Percentiles rank a stretch among this genome's conserved stretches.
Conservation (phyloP, 495 filamentous ascomycete species). For the Hypoxylon trugodes region DNA sequence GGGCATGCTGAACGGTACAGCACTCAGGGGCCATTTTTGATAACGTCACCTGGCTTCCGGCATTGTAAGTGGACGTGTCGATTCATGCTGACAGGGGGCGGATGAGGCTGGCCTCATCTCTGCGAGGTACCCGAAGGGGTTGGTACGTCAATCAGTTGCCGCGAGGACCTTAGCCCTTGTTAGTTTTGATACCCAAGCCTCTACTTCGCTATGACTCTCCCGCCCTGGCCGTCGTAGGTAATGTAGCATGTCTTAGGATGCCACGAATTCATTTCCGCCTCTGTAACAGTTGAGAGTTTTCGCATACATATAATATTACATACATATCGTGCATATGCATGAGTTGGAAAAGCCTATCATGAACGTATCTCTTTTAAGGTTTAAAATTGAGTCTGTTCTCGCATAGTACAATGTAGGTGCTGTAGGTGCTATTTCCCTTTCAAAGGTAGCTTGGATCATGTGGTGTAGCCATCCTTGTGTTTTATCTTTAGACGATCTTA, state of each 20-base stretch:
- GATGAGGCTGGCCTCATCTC: slow-evolving; percentile 36
- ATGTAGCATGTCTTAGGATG: slow-evolving; percentile 12
- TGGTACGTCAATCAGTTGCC: slow-evolving; percentile 32
- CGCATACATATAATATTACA: neutral
- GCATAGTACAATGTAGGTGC: too few species aligned
- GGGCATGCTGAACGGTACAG: neutral
- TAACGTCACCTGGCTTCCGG: slow-evolving; percentile 16
- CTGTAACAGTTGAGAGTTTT: neutral
- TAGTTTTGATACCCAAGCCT: slow-evolving; percentile 38
- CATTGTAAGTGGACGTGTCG: slow-evolving; percentile 22
- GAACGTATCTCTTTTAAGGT: too few species aligned
- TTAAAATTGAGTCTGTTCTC: neutral
- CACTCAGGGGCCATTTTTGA: neutral
- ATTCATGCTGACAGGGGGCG: slow-evolving; percentile 36
- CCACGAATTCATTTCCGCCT: slow-evolving; percentile 20
- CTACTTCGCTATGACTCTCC: slow-evolving; percentile 17
- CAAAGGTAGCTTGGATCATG: too few species aligned
- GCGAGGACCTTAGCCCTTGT: slow-evolving; percentile 23
- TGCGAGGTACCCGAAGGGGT: slow-evolving; percentile 31
- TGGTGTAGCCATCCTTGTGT: slow-evolving; percentile 30
- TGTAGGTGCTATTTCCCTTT: too few species aligned
- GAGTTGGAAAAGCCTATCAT: too few species aligned
- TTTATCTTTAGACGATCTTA: slow-evolving; percentile 24
- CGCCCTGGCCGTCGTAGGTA: too few species aligned
- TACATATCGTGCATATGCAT: too few species aligned